These are phyloP conservation scores for Thermomucor indicae-seudaticae DNA, from an alignment of 371 early-diverging fungal species.

Conservation along the genomic window DNA sequence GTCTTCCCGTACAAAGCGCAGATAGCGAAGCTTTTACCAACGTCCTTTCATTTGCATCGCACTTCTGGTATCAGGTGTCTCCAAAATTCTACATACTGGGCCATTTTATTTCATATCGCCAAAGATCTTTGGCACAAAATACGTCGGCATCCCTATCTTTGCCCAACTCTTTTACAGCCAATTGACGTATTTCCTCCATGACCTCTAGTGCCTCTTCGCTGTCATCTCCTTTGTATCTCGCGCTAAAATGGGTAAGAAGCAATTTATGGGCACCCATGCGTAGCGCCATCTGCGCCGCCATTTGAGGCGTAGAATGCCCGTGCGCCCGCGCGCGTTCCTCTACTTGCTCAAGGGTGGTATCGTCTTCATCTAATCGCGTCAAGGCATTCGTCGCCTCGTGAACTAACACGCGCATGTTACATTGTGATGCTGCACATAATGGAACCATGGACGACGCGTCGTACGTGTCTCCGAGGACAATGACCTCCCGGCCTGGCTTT, in stretches of 20 bases:
- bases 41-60: too few species aligned
- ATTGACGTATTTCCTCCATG: slow-evolving; percentile 53
- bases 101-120: slow-evolving; percentile 38
- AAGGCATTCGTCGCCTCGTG: slow-evolving; percentile 65
- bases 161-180: slow-evolving; percentile 39
- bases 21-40: too few species aligned
- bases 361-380: slow-evolving; percentile 26
- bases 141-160: slow-evolving; percentile 25
- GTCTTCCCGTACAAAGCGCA: too few species aligned
- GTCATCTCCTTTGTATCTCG: slow-evolving; percentile 54
- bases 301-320: slow-evolving; percentile 64
- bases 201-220: slow-evolving; percentile 31
- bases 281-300: slow-evolving; percentile 52
- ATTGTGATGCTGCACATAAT: slow-evolving; percentile 1
- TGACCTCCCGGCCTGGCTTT: slow-evolving; percentile 42
- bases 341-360: slow-evolving; percentile 23
- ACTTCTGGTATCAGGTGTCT: too few species aligned
- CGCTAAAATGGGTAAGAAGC: slow-evolving; percentile 59
- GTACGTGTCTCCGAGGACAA: slow-evolving; percentile 56
- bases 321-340: slow-evolving; percentile 35
- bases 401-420: slow-evolving; percentile 29
- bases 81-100: too few species aligned
- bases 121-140: slow-evolving; percentile 43
- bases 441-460: slow-evolving; percentile 32
- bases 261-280: slow-evolving; percentile 36